Percentiles rank a stretch among this genome's conserved stretches.
phyloP scores from a whole-genome alignment of 2,329 filamentous ascomycete genomes.

The Endothia cerciana region DNA sequence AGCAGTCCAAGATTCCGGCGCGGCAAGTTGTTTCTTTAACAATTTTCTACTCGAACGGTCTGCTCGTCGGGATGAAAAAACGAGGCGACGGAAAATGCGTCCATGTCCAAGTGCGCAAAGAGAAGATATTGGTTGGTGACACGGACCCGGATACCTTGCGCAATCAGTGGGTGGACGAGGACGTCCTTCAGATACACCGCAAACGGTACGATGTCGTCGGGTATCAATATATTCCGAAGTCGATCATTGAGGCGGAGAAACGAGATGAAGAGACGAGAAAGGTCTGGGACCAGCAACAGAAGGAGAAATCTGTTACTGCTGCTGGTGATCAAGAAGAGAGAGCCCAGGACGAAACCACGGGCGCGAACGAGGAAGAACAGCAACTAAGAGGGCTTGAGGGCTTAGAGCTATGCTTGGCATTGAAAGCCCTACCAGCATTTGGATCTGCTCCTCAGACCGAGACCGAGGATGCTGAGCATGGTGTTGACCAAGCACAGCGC shows the following conservation, averaged over 20 bases:
- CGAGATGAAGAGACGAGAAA: background rate
- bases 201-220: conserved; percentile 19
- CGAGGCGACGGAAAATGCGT: conserved; percentile 17
- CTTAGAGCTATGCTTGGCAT: background rate
- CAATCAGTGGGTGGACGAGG: conserved; percentile 19
- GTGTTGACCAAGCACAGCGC: background rate
- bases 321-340: background rate
- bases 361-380: background rate
- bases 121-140: conserved; percentile 9
- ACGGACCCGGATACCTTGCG: conserved; percentile 11
- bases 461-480: background rate
- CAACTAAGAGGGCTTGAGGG: background rate
- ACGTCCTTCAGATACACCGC: conserved; percentile 18
- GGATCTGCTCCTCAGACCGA: background rate
- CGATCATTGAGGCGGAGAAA: conserved; percentile 5
- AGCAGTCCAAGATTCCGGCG: background rate
- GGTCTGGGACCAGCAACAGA: background rate
- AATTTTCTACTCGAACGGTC: background rate
- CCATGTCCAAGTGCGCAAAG: conserved; percentile 13
- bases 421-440: background rate
- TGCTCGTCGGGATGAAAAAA: conserved; percentile 14
- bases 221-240: conserved; percentile 5
- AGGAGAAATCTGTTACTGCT: background rate
- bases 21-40: background rate
- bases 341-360: background rate